Base-by-base conservation (phyloP, 176 grass and related monocot genomes). In the Metroxylon sagu region DNA sequence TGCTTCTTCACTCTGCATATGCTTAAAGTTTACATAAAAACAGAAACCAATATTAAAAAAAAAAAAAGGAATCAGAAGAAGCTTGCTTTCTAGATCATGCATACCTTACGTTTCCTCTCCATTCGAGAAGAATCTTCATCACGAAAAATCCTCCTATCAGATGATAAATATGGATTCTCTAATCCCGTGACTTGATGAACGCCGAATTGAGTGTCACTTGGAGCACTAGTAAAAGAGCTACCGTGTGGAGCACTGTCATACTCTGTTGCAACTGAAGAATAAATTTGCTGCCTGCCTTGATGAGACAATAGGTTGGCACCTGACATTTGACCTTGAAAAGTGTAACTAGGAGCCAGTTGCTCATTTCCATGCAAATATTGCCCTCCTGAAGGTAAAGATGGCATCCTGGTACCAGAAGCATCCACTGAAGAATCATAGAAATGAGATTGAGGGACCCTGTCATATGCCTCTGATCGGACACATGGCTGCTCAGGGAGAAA, bases 31-130 rank as follows among this genome's bases (percentile, higher is more conserved):
- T 5, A 23, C 4, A 52, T 16, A 0, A 6, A 16, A 7, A 3
- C 59, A 50, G 23, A 52, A 49, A 52, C 35, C 35, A 43, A 43
- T 1, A 8, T 35, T 23, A 23, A 23, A 23, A 6, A 50, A 50
- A 15, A 27, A 19, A 60, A 18, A 48, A 29, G 15, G 12, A 25
- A 16, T 15, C n/a, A 62, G 6, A 70, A 3, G 50, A 43, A 43
- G 35, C 10, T 43, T 43, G 35, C 7, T 43, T 2, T 12, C 35
- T 43, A 14, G 35, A 14, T 50, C 50, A 43, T 16, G 51, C 61
- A 73, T 83, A 97, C 93, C 73, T 97, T 97, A 26, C 87, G 81
- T 52, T 88, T 97, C 66, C 79, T 80, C n/a, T 97, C 87, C 52
- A 76, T 54, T 69, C 79, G 84, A 72, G 77, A 87, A 56, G 55